phyloP scores from a whole-genome alignment of 1,284 basidiomycete genomes.

The Neonothopanus nambi region DNA sequence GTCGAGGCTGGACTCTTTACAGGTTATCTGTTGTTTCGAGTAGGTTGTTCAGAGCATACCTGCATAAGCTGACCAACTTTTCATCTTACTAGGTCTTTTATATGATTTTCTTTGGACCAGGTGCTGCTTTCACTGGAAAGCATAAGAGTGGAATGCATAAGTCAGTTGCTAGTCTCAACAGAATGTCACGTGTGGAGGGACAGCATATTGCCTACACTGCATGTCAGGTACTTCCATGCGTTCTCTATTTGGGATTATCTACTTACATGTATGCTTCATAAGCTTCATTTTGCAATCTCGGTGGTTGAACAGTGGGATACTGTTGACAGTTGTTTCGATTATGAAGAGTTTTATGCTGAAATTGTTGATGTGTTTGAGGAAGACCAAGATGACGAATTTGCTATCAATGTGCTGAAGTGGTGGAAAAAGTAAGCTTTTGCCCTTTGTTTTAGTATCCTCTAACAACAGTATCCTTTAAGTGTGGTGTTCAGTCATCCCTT shows the following conservation, averaged over 20 bases:
- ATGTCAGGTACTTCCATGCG: not conserved
- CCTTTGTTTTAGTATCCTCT: no score
- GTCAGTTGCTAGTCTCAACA: not conserved
- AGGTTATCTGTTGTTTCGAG: not conserved
- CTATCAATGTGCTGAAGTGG: not conserved
- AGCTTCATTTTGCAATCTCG: not conserved
- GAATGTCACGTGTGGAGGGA: not conserved
- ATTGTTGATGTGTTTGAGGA: not conserved
- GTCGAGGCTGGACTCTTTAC: not conserved
- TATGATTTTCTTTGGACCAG: not conserved
- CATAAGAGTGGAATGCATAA: no score
- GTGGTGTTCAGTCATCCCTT: no score
- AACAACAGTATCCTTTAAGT: no score
- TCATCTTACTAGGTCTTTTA: not conserved
- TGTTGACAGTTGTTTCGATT: not conserved
- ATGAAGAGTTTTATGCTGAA: not conserved
- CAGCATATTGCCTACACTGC: not conserved
- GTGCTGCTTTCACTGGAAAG: not conserved
- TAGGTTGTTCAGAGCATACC: not conserved
- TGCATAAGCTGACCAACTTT: not conserved
- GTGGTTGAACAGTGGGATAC: not conserved
- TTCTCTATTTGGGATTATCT: not conserved
- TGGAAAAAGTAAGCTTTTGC: conserved; percentile 1
- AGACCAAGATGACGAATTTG: not conserved
- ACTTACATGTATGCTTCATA: not conserved